These are phyloP conservation scores for Mycena olivaceomarginata DNA, from an alignment of 768 basidiomycete species.

Conservation along the genomic window DNA sequence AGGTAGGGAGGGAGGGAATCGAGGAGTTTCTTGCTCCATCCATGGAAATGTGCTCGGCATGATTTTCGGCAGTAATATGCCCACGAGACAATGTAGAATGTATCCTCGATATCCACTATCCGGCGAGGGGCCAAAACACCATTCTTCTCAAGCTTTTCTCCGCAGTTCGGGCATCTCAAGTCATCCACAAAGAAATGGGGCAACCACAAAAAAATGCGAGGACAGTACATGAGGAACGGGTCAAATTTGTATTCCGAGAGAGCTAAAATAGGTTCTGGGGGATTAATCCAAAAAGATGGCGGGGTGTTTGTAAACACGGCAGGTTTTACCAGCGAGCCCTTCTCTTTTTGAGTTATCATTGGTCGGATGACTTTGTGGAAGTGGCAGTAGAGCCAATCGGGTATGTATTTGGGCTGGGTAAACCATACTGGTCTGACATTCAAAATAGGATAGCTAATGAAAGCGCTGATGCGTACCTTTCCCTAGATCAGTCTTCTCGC, in stretches of 20 bases:
- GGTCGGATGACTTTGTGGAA: too few relatives aligned
- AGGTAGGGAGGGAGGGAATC: constrained; percentile 44
- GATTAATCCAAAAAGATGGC: constrained; percentile 6
- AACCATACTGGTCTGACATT: too few relatives aligned
- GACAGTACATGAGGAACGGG: constrained; percentile 36
- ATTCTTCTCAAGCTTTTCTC: constrained; percentile 43
- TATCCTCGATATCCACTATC: constrained; percentile 43
- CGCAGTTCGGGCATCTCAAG: constrained; percentile 39
- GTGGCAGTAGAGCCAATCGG: too few relatives aligned
- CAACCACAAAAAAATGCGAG: constrained; percentile 46
- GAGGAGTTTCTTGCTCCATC: constrained; percentile 41
- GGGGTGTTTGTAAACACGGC: too few relatives aligned
- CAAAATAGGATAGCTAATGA: too few relatives aligned
- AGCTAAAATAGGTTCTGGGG: background rate
- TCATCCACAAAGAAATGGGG: constrained; percentile 45
- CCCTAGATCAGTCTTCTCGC: too few relatives aligned
- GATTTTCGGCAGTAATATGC: constrained; percentile 48
- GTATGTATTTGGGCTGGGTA: too few relatives aligned
- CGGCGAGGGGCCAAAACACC: constrained; percentile 44
- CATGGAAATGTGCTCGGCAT: constrained; percentile 42
- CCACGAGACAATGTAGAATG: constrained; percentile 51
- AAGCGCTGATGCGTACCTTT: too few relatives aligned
- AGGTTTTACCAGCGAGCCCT: too few relatives aligned
- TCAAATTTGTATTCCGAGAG: constrained; percentile 25
- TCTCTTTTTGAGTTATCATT: too few relatives aligned